Base-by-base conservation (phyloP, 78 protist genomes). In the Emiliania huxleyi region DNA sequence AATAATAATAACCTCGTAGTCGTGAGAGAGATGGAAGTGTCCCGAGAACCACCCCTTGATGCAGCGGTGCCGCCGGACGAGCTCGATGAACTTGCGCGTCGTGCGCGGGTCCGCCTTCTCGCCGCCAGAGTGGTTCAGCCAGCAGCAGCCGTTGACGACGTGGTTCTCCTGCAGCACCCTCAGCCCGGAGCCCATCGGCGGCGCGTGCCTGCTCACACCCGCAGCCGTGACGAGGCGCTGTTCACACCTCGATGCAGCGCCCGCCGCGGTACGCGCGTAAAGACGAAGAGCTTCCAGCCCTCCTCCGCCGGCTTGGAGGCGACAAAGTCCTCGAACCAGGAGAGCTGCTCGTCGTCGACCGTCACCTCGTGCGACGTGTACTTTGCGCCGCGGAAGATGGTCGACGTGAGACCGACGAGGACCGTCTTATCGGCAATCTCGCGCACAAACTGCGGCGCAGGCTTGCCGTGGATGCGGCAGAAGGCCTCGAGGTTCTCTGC, bases 1-100 rank as follows among this genome's bases (percentile, higher is more conserved):
- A n/a, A n/a, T n/a, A n/a, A n/a, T n/a, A n/a, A n/a, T n/a, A n/a
- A n/a, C 90, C 73, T 88, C 75, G 38, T 52, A 88, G 81, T 88
- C 91, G 75, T 88, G 91, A 22, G 48, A 33, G 43, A 88, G 81
- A 62, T 88, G 91, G 79, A 88, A 88, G 81, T 88, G 91, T n/a
- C 91, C 91, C 43, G 83, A 56, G 91, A 56, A 88, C 91, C 91
- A 88, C 35, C n/a, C 75, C 56, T 56, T 49, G 52, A 88, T 55
- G 75, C 38, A 35, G 26, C 33, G 77, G 79, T 88, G 26, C 81
- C 5, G 38, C 52, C 79, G 73, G 46, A 49, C 73, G 37, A 56
- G 3, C 81, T 84, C 26, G 90, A 84, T 84, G 90, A 84, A 84
- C 69, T 46, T 44, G 43, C 40, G 1, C 23, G 55, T 46, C 40